These are phyloP conservation scores for Aspergillus calidoustus DNA, from an alignment of 2,329 filamentous ascomycete genomes.

Conservation along the genomic window DNA sequence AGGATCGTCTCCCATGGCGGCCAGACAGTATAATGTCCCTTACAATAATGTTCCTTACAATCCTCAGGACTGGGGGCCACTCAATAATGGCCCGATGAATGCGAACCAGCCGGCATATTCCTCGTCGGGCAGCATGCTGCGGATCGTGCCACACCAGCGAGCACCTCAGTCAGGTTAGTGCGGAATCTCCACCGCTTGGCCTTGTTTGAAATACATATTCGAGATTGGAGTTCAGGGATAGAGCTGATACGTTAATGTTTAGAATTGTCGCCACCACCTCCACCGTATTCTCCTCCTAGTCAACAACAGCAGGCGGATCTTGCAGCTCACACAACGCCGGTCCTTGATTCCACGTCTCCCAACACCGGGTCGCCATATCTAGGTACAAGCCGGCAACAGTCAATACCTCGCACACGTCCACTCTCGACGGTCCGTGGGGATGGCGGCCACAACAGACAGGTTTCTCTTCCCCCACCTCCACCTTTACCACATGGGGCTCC, in stretches of 20 bases:
- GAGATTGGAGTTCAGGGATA: background rate
- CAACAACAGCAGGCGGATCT: constrained; percentile 29
- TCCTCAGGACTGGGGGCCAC: constrained; percentile 54
- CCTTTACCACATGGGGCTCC: constrained; percentile 37
- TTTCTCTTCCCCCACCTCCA: constrained; percentile 43
- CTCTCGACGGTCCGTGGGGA: constrained; percentile 38
- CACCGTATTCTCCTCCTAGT: constrained; percentile 45
- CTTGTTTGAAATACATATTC: background rate
- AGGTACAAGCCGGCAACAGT: constrained; percentile 29
- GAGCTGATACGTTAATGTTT: constrained; percentile 30
- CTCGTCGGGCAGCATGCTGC: constrained; percentile 35
- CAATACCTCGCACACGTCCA: constrained; percentile 36
- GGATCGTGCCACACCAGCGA: constrained; percentile 31
- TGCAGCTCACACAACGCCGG: constrained; percentile 18
- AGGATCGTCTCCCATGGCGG: constrained; percentile 49
- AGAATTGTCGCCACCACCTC: constrained; percentile 40
- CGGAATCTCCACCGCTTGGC: background rate
- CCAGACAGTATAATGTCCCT: constrained; percentile 49
- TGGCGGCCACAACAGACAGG: constrained; percentile 31
- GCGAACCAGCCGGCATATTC: constrained; percentile 34
- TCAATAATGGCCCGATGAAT: constrained; percentile 34
- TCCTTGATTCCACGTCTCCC: constrained; percentile 26
- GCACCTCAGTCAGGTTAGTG: constrained; percentile 39
- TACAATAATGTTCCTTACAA: constrained; percentile 56
- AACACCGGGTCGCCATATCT: constrained; percentile 24